These are phyloP conservation scores for Glycyrrhiza uralensis DNA, from an alignment of 306 rosid genomes.

Conservation along the genomic window DNA sequence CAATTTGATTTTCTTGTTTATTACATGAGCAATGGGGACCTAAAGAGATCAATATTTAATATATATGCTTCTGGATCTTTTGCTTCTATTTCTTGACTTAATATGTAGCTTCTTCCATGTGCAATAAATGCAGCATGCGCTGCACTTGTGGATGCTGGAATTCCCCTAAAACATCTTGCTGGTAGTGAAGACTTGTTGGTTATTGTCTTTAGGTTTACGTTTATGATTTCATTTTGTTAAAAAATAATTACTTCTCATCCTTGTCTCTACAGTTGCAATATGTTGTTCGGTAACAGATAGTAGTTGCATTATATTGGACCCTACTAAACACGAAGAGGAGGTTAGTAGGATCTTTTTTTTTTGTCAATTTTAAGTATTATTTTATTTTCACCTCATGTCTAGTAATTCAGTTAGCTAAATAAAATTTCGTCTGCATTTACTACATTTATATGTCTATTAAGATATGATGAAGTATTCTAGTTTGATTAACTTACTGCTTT, in stretches of 20 bases:
- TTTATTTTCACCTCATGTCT: neutral
- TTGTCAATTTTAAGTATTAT: neutral
- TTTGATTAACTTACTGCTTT: neutral
- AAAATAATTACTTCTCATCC: conserved; percentile 22
- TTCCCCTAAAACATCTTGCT: conserved; percentile 89
- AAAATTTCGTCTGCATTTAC: neutral
- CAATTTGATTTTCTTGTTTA: neutral
- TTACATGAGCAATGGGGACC: neutral
- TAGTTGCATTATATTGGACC: conserved; percentile 70
- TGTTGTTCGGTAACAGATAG: conserved; percentile 74
- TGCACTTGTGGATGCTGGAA: conserved; percentile 90
- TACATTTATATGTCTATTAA: neutral
- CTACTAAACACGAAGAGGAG: conserved; percentile 93
- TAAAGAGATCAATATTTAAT: neutral
- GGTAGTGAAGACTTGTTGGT: conserved; percentile 47
- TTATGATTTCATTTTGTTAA: conserved; percentile 11
- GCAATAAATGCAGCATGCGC: conserved; percentile 94
- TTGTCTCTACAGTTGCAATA: conserved; percentile 70
- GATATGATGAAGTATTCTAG: neutral
- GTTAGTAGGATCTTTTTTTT: conserved; percentile 26
- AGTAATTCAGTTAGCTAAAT: neutral
- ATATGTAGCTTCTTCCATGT: conserved; percentile 79
- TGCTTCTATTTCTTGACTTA: conserved; percentile 47
- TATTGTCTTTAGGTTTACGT: conserved; percentile 20
- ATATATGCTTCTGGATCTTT: conserved; percentile 19